A percentile compares a stretch with the other conserved stretches of the same genome.
Conservation (phyloP, 495 filamentous ascomycete genomes). For the Clohesyomyces aquaticus region DNA sequence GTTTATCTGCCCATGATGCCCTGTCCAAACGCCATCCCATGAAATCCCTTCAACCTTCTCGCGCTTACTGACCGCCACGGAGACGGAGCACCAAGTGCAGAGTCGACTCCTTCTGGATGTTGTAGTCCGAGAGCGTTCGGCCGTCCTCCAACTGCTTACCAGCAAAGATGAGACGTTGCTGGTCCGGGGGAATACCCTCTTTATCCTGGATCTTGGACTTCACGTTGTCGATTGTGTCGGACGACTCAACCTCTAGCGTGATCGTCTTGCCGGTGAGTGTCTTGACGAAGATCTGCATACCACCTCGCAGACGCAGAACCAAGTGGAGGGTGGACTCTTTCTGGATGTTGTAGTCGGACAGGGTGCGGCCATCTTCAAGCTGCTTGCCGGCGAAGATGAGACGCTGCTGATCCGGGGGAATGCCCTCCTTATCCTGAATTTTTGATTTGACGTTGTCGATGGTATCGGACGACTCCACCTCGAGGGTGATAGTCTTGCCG, state of each 20-base stretch:
- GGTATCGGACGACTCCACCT: conserved; percentile 66
- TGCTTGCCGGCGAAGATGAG: conserved; percentile 98
- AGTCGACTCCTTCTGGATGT: neutral
- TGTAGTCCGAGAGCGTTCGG: neutral
- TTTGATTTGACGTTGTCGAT: conserved; percentile 62
- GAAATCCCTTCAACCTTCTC: conserved; percentile 12
- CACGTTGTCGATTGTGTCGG: conserved; percentile 91
- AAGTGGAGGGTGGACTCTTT: conserved; percentile 98
- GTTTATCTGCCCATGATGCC: conserved; percentile 25
- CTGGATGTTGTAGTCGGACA: conserved; percentile 98
- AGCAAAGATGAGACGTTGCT: conserved; percentile 63
- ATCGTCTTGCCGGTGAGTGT: conserved; percentile 92
- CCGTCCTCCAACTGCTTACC: neutral
- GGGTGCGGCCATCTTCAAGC: conserved; percentile 84
- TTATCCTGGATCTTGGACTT: conserved; percentile 97
- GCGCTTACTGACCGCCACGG: conserved; percentile 56
- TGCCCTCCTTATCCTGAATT: conserved; percentile 71
- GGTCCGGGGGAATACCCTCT: conserved; percentile 98
- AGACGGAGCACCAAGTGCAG: conserved; percentile 44
- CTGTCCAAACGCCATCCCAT: conserved; percentile 29
- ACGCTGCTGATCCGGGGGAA: conserved; percentile 91
- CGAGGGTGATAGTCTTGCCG: conserved; percentile 72
- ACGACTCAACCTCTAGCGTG: conserved; percentile 84
- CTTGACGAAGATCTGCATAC: conserved; percentile 97
- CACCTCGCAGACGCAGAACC: conserved; percentile 95